A percentile compares a stretch with the other conserved stretches of the same genome.
phyloP scores from a whole-genome alignment of 1,139 yeast species.

The Scheffersomyces cryptocercus region DNA sequence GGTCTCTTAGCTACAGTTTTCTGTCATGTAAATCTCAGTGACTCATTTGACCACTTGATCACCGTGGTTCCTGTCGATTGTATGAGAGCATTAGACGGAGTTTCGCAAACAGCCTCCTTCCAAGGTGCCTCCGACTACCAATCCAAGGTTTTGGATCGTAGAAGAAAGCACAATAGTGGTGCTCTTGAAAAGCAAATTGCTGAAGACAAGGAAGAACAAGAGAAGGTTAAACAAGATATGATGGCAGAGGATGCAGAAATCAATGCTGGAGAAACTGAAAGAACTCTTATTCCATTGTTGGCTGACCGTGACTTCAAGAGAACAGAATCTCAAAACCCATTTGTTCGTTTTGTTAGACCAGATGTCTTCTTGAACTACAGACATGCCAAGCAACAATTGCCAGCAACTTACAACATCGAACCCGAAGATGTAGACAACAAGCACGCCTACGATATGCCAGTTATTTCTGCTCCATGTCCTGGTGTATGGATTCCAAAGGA shows the following conservation, averaged over 20 bases:
- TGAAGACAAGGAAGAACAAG: slow-evolving; percentile 19
- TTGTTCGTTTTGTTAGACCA: slow-evolving; percentile 61
- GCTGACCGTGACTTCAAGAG: slow-evolving; percentile 54
- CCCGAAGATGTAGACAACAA: slow-evolving; percentile 32
- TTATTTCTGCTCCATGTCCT: slow-evolving; percentile 65
- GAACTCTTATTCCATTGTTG: slow-evolving; percentile 40
- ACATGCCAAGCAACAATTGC: slow-evolving; percentile 54
- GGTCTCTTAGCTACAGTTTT: slow-evolving; percentile 63
- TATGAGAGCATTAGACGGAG: slow-evolving; percentile 72
- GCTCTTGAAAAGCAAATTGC: slow-evolving; percentile 13
- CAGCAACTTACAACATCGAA: slow-evolving; percentile 43
- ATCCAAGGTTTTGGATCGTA: slow-evolving; percentile 28
- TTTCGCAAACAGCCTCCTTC: slow-evolving; percentile 54
- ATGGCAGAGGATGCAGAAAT: slow-evolving; percentile 14
- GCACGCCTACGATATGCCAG: slow-evolving; percentile 68
- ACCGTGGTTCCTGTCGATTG: slow-evolving; percentile 62
- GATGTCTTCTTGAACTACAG: slow-evolving; percentile 62
- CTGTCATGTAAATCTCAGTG: slow-evolving; percentile 60
- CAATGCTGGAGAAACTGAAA: slow-evolving; percentile 9
- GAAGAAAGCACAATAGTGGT: slow-evolving; percentile 12
- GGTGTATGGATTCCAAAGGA: slow-evolving; percentile 87
- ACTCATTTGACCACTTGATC: slow-evolving; percentile 66
- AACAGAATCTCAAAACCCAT: slow-evolving; percentile 26
- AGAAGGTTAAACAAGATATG: slow-evolving; percentile 21
- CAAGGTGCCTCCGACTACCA: slow-evolving; percentile 38